phyloP scores from a whole-genome alignment of 164 flowering plant genomes.

The Nymphaea thermarum region DNA sequence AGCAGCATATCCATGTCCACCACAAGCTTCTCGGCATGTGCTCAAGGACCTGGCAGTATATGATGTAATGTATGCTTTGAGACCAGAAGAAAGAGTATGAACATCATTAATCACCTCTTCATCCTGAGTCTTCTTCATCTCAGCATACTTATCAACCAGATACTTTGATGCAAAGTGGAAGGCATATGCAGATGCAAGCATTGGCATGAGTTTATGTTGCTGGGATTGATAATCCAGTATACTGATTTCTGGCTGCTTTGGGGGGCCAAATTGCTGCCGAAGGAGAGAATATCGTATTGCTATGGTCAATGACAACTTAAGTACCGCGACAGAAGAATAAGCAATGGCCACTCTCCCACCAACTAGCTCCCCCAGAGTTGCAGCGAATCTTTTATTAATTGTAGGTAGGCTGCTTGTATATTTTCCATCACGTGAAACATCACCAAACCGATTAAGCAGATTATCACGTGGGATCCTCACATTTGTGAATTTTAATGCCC shows the following conservation, averaged over 20 bases:
- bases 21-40: slow-evolving; percentile 87
- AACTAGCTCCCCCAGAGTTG: slow-evolving; percentile 93
- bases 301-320: slow-evolving; percentile 63
- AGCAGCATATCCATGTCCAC: slow-evolving; percentile 98
- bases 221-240: slow-evolving; percentile 96
- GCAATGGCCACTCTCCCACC: slow-evolving; percentile 94
- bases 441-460: slow-evolving; percentile 89
- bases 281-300: slow-evolving; percentile 84
- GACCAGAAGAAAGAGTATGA: slow-evolving; percentile 86
- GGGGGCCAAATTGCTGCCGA: slow-evolving; percentile 93
- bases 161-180: slow-evolving; percentile 69
- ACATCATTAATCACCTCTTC: slow-evolving; percentile 76
- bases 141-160: slow-evolving; percentile 75
- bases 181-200: slow-evolving; percentile 92
- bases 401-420: slow-evolving; percentile 86
- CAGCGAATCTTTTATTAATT: slow-evolving; percentile 73
- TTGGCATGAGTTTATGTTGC: slow-evolving; percentile 97
- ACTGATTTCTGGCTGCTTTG: slow-evolving; percentile 74
- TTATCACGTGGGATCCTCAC: slow-evolving; percentile 96
- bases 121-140: slow-evolving; percentile 80
- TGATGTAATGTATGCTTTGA: slow-evolving; percentile 82
- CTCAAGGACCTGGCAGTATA: slow-evolving; percentile 82
- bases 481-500: slow-evolving; percentile 65
- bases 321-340: slow-evolving; percentile 74
- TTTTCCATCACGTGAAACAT: slow-evolving; percentile 87